These are phyloP conservation scores for Steccherinum ochraceum DNA, from an alignment of 768 basidiomycete species.

Conservation along the genomic window DNA sequence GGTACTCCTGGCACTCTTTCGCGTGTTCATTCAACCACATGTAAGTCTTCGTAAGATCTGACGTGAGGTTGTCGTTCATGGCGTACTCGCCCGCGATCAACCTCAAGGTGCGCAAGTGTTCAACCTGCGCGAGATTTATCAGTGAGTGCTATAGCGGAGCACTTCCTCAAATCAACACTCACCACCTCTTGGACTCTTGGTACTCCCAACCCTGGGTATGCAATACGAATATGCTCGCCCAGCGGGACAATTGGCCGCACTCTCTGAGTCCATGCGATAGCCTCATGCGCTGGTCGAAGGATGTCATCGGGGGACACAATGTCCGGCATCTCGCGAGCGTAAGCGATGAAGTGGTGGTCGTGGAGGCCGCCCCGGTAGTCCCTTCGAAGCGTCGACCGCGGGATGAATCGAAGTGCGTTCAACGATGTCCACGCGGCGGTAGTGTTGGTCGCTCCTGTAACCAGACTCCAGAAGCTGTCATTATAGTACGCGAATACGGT, in stretches of 20 bases:
- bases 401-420: conserved; percentile 34
- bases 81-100: not conserved
- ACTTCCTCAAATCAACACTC: not conserved
- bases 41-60: conserved; percentile 1
- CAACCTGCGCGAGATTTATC: not conserved
- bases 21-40: not conserved
- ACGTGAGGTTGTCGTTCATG: not conserved
- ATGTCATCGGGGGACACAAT: conserved; percentile 34
- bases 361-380: not conserved
- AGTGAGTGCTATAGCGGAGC: not conserved
- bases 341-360: not conserved
- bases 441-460: not conserved
- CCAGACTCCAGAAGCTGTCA: conserved; percentile 29
- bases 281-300: conserved; percentile 19
- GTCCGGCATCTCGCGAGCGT: conserved; percentile 22
- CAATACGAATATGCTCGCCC: not conserved
- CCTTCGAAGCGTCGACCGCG: conserved; percentile 21
- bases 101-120: not conserved
- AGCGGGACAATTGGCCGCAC: not conserved
- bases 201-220: not conserved
- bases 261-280: not conserved
- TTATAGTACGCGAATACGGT: conserved; percentile 30
- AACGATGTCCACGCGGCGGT: conserved; percentile 25
- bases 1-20: not conserved
- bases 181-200: not conserved